phyloP scores from a whole-genome alignment of 202 grass and related monocot species.

The Setaria italica region DNA sequence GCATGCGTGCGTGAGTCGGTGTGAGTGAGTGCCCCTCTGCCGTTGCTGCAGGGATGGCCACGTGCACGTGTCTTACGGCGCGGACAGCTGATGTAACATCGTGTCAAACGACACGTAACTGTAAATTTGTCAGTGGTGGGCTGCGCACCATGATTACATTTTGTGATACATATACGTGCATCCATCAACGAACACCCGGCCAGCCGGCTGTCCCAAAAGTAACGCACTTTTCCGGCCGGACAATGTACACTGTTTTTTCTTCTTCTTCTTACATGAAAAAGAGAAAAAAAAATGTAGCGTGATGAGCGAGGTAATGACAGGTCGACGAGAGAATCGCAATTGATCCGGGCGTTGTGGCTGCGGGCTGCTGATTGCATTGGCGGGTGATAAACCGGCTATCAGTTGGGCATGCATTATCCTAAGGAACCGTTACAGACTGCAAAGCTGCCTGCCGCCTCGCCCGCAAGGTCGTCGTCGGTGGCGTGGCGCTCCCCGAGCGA shows the following conservation, averaged over 20 bases:
- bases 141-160: not conserved
- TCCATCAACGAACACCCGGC: not conserved
- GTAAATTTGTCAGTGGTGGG: conserved; percentile 4
- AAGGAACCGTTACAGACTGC: not conserved
- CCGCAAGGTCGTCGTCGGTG: not conserved
- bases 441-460: not conserved
- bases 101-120: not conserved
- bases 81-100: not conserved
- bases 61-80: conserved; percentile 43
- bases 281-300: not conserved
- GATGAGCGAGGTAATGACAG: not conserved
- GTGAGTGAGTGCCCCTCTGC: not conserved
- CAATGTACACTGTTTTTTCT: not conserved
- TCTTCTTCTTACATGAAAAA: not conserved
- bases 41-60: conserved; percentile 3
- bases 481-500: not conserved
- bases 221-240: not conserved
- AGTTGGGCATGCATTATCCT: not conserved
- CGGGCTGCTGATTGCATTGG: not conserved
- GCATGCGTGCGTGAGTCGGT: not conserved
- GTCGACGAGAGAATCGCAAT: not conserved
- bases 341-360: not conserved
- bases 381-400: not conserved
- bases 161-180: not conserved
- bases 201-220: not conserved